Percentiles rank a stretch among this genome's conserved stretches.
Conservation (phyloP, 805 yeast genomes). For the Candida caryicola region DNA sequence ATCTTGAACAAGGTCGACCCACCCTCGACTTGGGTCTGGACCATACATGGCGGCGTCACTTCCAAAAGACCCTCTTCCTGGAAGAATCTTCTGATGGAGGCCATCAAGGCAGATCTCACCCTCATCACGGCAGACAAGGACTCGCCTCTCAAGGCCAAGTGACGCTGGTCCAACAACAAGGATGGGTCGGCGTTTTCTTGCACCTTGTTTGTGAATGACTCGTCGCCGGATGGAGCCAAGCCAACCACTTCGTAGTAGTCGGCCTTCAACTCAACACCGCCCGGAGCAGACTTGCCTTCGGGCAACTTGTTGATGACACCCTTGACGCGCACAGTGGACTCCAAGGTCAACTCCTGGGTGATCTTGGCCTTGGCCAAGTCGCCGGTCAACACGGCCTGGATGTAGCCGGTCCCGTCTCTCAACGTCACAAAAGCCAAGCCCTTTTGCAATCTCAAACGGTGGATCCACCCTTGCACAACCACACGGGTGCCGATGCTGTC, state of each 20-base stretch:
- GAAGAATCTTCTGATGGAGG: constrained; percentile 72
- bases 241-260: constrained; percentile 90
- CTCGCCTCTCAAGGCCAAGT: constrained; percentile 95
- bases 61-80: constrained; percentile 73
- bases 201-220: constrained; percentile 89
- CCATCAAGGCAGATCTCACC: constrained; percentile 81
- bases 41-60: constrained; percentile 99
- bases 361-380: constrained; percentile 88
- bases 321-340: constrained; percentile 74
- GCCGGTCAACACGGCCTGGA: constrained; percentile 86
- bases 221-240: constrained; percentile 94
- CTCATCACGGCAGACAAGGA: constrained; percentile 88
- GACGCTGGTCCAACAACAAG: constrained; percentile 89
- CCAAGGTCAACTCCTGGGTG: constrained; percentile 82
- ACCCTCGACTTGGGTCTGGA: constrained; percentile 99
- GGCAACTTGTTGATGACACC: constrained; percentile 85
- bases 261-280: constrained; percentile 89
- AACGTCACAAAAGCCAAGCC: constrained; percentile 86
- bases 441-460: constrained; percentile 89
- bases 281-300: constrained; percentile 96
- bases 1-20: constrained; percentile 93
- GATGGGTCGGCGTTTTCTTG: constrained; percentile 95
- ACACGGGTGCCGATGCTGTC: constrained; percentile 67
- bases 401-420: constrained; percentile 91
- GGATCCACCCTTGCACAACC: constrained; percentile 90